phyloP scores from a whole-genome alignment of 306 rosid genomes.

The Oemleria cerasiformis region DNA sequence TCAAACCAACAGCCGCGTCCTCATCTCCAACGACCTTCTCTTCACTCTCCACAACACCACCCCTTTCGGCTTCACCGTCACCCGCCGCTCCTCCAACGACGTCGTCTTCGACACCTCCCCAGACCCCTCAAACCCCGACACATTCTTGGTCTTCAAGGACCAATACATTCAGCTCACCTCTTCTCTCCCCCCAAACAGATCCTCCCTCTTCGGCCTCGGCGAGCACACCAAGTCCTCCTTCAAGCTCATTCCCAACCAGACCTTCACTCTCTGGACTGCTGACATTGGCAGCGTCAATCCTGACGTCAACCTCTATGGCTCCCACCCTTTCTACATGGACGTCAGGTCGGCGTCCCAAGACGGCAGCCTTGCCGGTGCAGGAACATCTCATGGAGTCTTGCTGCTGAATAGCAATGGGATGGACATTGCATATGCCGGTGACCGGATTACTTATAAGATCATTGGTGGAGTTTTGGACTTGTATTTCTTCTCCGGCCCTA shows the following conservation, averaged over 20 bases:
- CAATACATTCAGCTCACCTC: conserved; percentile 75
- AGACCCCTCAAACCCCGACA: conserved; percentile 26
- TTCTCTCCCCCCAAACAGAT: conserved; percentile 43
- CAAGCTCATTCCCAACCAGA: conserved; percentile 44
- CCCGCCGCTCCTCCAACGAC: conserved; percentile 61
- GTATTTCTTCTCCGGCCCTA: conserved; percentile 66
- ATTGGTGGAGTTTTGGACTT: conserved; percentile 80
- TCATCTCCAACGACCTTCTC: conserved; percentile 42
- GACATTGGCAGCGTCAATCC: conserved; percentile 43
- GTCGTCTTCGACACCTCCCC: conserved; percentile 54
- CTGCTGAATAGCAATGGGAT: conserved; percentile 74
- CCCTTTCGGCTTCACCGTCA: conserved; percentile 67
- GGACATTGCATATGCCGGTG: conserved; percentile 63
- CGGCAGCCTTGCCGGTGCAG: conserved; percentile 37
- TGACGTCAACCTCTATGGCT: conserved; percentile 69
- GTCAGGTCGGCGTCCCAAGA: conserved; percentile 44
- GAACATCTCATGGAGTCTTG: conserved; percentile 75
- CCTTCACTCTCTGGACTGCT: conserved; percentile 61
- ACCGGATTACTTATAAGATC: conserved; percentile 56
- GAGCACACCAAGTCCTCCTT: conserved; percentile 71
- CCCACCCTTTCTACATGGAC: conserved; percentile 86
- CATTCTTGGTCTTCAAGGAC: conserved; percentile 62
- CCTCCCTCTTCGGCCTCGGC: conserved; percentile 69
- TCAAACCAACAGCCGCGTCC: not conserved
- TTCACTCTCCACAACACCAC: conserved; percentile 60